Base-by-base conservation (phyloP, 495 filamentous ascomycete genomes). In the Penicillium antarcticum region DNA sequence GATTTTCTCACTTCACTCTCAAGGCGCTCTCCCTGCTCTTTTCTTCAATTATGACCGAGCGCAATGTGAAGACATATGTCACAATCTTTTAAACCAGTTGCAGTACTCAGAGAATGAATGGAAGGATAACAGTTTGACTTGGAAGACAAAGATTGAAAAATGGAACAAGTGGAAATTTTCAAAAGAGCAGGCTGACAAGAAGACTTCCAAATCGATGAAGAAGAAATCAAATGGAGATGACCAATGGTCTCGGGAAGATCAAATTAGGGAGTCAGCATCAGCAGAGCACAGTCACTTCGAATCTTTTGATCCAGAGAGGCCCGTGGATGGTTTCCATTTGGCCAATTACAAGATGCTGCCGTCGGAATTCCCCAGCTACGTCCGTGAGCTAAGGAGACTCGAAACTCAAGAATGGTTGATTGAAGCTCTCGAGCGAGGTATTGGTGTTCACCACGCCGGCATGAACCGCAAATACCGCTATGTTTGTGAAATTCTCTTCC, bases 381-480 rank as follows among this genome's bases (percentile, higher is more conserved):
- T n/a, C n/a, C n/a, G n/a, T n/a, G n/a, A n/a, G n/a, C n/a, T n/a
- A n/a, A n/a, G n/a, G n/a, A n/a, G 59, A 14, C 75, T 78, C 18
- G 61, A 70, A 2, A 64, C 86, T 14, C 56, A 59, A 7, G 48
- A 68, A 32, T 70, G 73, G 53, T 63, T 88, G 18, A 69, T 85
- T 24, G 63, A 75, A 4, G 80, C 78, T 1, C 61, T 92, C 23
- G 68, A 68, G 38, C 68, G 87, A 44, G 88, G 88, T 6, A 76
- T 91, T 44, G 88, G 86, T 16, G 75, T 91, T 23, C 88, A 92
- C 70, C 88, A 92, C 60, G 73, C 87, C 23, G 87, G 88, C 58
- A 80, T 91, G 81, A 90, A 90, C 59, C 73, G 87, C 41, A 79
- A 81, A 47, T 91, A 90, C 59, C 80, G 88, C 40, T 84, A 90